Base-by-base conservation (phyloP, 805 yeast species). In the Sugiyamaella boreocaroliniensis region DNA sequence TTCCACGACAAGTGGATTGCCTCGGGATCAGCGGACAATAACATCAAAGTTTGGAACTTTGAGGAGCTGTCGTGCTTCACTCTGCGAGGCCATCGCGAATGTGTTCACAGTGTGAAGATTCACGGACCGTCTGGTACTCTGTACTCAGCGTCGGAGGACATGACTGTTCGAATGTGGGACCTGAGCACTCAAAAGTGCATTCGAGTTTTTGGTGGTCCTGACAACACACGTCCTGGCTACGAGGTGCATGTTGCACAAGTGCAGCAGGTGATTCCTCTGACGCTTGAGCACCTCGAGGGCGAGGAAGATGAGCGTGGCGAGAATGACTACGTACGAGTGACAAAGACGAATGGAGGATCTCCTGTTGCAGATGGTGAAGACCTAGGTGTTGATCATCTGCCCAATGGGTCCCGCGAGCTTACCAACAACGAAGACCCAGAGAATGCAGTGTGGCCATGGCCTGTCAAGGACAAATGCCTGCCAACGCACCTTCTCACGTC, bases 41-140 rank as follows among this genome's bases (percentile, higher is more conserved):
- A 96, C 0, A 85, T 93, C 51, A 89, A 89, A 68, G 90, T 93
- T 12, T 93, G 99, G 99, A 95, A 93, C 67, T 96, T 93, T 45
- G 96, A 87, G 65, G 81, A 89, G 6, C 77, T 96, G 70, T 86
- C 95, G 0, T 93, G 97, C 65, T 88, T 85, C 68, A 89, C 98
- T 0, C 74, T 93, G 54, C 76, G 97, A 43, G 99, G 99, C 6
- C 99, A 93, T 67, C 78, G 85, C 0, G 97, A 87, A 60, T 84
- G 95, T 82, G 97, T 93, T 16, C 89, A 88, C 58, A 81, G 86
- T 56, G 98, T 93, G 50, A 86, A 86, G 70, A 81, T 90, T 51
- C 96, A 90, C 67, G 77, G 86, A 2, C 79, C 79, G 51, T 82
- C 95, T 44, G 80, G 81, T 55, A 85, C 95, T 0, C 77, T 89